Evolutionary conservation across 805 yeast species (phyloP).

Genomic region (Teunomyces stri): DNA sequence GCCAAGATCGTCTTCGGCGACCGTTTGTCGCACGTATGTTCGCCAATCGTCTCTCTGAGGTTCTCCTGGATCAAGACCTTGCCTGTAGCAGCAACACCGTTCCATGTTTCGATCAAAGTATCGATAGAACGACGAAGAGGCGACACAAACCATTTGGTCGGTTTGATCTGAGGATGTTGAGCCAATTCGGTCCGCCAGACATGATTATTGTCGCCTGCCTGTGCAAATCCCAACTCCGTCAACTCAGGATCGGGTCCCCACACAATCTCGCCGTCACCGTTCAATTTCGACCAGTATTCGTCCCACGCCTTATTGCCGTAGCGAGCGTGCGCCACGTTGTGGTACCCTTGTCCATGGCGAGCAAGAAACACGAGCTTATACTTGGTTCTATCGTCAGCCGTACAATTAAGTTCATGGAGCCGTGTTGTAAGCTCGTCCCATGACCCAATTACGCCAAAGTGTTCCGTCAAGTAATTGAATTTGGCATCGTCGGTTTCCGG

Average conservation of each 20-base stretch:
- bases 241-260: conserved; percentile 56
- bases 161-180: conserved; percentile 22
- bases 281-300: conserved; percentile 40
- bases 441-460: conserved; percentile 41
- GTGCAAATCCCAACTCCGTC: conserved; percentile 44
- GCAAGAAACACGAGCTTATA: conserved; percentile 49
- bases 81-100: conserved; percentile 14
- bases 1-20: conserved; percentile 34
- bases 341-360: conserved; percentile 56
- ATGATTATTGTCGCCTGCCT: conserved; percentile 43
- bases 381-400: conserved; percentile 20
- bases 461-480: conserved; percentile 41
- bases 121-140: conserved; percentile 53
- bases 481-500: conserved; percentile 37
- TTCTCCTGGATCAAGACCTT: conserved; percentile 44
- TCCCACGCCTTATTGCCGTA: conserved; percentile 50
- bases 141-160: conserved; percentile 45
- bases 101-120: conserved; percentile 49
- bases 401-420: conserved; percentile 35
- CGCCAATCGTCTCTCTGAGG: conserved; percentile 49
- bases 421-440: conserved; percentile 18
- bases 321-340: conserved; percentile 44
- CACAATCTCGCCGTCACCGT: conserved; percentile 45
- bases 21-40: conserved; percentile 51
- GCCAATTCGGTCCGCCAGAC: conserved; percentile 41